Percentiles rank a stretch among this genome's conserved stretches.
phyloP scores from a whole-genome alignment of 75 land plant genomes.

The Cupressus sempervirens region DNA sequence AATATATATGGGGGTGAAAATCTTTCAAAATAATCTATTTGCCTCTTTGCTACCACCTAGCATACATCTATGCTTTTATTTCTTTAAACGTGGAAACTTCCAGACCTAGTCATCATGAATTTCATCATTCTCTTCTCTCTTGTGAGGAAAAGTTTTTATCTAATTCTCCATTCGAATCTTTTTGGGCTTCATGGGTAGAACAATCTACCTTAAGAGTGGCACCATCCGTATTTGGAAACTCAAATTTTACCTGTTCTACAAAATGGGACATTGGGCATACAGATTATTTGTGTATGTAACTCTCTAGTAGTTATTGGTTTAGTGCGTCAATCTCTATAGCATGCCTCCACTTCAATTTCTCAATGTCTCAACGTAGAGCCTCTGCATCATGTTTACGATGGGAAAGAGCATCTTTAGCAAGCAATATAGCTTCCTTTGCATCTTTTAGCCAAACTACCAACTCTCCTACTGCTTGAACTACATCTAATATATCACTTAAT shows the following conservation, averaged over 20 bases:
- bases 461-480: slow-evolving; percentile 93
- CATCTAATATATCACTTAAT: slow-evolving; percentile 82
- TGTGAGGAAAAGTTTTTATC: not conserved
- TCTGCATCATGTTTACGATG: slow-evolving; percentile 61
- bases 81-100: too few species aligned
- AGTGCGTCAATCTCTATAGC: slow-evolving; percentile 63
- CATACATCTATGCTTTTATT: too few species aligned
- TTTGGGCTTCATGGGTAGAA: not conserved
- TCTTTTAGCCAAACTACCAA: slow-evolving; percentile 79
- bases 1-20: too few species aligned
- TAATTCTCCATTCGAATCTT: not conserved
- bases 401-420: slow-evolving; percentile 46
- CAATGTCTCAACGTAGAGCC: slow-evolving; percentile 45
- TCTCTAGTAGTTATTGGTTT: slow-evolving; percentile 68
- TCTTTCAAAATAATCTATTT: too few species aligned
- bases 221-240: not conserved
- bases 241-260: not conserved
- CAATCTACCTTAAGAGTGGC: slow-evolving; percentile 3
- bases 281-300: slow-evolving; percentile 53
- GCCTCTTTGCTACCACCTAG: too few species aligned
- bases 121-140: not conserved
- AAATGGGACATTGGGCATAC: slow-evolving; percentile 29
- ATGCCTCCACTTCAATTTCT: slow-evolving; percentile 71
- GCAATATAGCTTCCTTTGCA: slow-evolving; percentile 63
- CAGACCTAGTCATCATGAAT: too few species aligned